A percentile compares a stretch with the other conserved stretches of the same genome.
phyloP scores from a whole-genome alignment of 257 asterid genomes.

The Capsicum chinense region DNA sequence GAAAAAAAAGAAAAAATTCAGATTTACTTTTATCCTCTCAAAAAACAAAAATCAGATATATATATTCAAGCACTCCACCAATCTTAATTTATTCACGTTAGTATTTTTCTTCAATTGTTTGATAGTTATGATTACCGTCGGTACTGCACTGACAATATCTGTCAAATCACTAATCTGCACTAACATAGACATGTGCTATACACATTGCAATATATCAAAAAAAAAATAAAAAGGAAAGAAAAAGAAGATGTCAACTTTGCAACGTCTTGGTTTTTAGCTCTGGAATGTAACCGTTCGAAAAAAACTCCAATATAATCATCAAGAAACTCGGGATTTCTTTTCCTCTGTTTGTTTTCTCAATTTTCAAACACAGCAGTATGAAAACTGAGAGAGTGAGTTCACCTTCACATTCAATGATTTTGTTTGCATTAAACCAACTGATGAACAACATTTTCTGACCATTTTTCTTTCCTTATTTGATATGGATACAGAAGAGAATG shows the following conservation, averaged over 20 bases:
- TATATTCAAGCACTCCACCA: too few relatives aligned
- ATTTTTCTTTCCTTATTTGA: not conserved
- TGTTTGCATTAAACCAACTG: not conserved
- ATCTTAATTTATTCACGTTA: not conserved
- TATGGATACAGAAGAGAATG: constrained; percentile 66
- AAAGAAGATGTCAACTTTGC: too few relatives aligned
- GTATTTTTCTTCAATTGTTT: not conserved
- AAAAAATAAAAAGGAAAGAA: too few relatives aligned
- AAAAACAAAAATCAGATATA: not conserved
- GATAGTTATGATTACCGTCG: not conserved
- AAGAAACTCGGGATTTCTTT: not conserved
- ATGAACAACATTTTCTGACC: not conserved
- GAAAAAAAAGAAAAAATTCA: not conserved
- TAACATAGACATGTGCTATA: too few relatives aligned
- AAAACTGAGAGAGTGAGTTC: not conserved
- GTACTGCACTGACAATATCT: not conserved
- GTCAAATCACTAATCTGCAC: not conserved
- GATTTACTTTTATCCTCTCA: too few relatives aligned
- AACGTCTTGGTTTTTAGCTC: too few relatives aligned
- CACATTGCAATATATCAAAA: too few relatives aligned
- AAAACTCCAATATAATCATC: not conserved
- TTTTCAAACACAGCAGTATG: not conserved
- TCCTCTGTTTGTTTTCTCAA: not conserved
- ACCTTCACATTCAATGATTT: not conserved
- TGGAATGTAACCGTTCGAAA: too few relatives aligned